Evolutionary conservation across 2,329 filamentous ascomycete genomes (phyloP).

Genomic region (Nannizziopsis arthrosporioides): DNA sequence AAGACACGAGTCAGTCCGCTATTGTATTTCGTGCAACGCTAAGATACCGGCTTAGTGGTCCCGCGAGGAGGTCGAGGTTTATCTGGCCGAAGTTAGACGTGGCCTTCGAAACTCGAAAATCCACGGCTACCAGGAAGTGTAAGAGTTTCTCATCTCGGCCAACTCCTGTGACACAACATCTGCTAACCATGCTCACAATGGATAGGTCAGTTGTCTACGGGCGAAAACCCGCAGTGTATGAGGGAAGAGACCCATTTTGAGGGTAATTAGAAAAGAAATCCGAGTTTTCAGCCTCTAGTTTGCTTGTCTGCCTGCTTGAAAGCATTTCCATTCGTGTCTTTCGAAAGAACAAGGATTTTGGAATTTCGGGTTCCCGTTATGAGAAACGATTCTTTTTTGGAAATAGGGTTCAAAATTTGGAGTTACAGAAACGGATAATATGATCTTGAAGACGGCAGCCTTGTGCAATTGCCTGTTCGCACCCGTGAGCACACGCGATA

Average conservation of each 20-base stretch:
- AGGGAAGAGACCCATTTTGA: background rate
- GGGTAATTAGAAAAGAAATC: background rate
- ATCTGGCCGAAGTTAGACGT: conserved; percentile 20
- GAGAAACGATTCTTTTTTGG: no score
- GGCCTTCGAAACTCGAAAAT: conserved; percentile 18
- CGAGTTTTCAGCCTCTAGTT: background rate
- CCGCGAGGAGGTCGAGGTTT: conserved; percentile 19
- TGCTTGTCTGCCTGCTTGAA: background rate
- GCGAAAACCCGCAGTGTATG: background rate
- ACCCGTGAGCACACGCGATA: no score
- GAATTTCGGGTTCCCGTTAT: no score
- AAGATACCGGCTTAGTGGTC: conserved; percentile 16
- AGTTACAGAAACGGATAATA: no score
- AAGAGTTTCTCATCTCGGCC: background rate
- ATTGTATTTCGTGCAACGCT: conserved; percentile 15
- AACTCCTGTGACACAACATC: background rate
- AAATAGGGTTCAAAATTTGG: no score
- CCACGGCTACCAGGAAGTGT: conserved; percentile 16
- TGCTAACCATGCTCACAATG: background rate
- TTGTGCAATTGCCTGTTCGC: no score
- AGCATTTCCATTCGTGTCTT: background rate
- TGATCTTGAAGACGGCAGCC: no score
- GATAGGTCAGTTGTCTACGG: conserved; percentile 6
- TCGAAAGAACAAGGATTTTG: no score
- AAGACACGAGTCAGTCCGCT: background rate